Percentiles rank a stretch among this genome's conserved stretches.
These are phyloP conservation scores for Podospora appendiculata DNA, from an alignment of 495 filamentous ascomycete species.

Conservation along the genomic window DNA sequence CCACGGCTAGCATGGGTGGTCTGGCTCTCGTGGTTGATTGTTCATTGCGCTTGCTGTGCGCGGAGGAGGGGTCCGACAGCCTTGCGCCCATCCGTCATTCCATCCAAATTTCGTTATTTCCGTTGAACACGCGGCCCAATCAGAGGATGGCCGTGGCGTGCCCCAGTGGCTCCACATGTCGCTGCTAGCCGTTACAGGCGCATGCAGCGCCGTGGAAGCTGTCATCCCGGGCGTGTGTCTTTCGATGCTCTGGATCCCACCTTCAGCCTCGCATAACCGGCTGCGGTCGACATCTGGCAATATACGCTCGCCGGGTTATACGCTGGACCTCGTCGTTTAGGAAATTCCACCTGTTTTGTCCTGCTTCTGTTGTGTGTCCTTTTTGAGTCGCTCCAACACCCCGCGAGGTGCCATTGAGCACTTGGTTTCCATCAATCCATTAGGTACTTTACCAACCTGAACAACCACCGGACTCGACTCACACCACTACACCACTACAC, in stretches of 20 bases:
- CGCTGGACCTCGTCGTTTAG: neutral
- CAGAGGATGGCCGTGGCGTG: neutral
- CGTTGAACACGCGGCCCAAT: neutral
- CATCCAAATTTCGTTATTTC: neutral
- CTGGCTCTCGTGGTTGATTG: no score
- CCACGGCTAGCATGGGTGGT: no score
- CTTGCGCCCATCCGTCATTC: neutral
- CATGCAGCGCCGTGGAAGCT: neutral
- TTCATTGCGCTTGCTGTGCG: no score
- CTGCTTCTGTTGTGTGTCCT: neutral
- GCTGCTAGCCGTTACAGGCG: no score
- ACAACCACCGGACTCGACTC: conserved; percentile 11
- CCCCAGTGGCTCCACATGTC: neutral
- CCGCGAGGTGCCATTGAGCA: neutral
- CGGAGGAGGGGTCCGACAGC: neutral
- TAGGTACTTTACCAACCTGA: neutral
- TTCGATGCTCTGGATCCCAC: neutral
- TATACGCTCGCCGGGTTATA: neutral
- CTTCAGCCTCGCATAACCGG: conserved; percentile 8
- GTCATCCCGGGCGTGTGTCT: neutral
- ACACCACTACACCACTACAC: neutral
- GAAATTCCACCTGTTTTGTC: neutral
- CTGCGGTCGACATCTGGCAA: neutral
- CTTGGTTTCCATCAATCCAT: neutral
- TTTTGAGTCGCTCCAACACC: neutral